phyloP scores from a whole-genome alignment of 352 stramenopile genomes.

The Phytophthora lateralis region DNA sequence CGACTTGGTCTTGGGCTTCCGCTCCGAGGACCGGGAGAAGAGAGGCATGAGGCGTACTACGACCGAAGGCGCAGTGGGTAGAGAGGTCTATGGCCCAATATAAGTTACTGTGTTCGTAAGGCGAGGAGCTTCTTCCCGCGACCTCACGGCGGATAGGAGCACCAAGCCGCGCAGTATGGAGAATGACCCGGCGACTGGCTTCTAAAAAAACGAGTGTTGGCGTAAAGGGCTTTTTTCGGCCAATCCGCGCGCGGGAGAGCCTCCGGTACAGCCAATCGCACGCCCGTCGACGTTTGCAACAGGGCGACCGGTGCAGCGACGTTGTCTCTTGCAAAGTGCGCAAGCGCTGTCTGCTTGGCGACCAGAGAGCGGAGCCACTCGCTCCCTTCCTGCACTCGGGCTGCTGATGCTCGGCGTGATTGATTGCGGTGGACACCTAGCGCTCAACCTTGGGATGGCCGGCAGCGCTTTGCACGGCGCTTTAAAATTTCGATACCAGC shows the following conservation, averaged over 20 bases:
- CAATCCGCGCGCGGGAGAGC: constrained; percentile 7
- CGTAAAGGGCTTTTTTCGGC: constrained; percentile 10
- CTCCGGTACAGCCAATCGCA: constrained; percentile 11
- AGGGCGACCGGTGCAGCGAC: constrained; percentile 14
- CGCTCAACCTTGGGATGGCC: background rate
- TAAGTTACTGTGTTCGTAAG: background rate
- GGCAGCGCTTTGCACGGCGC: constrained; percentile 4
- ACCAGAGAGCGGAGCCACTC: constrained; percentile 3
- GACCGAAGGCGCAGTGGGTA: constrained; percentile 10
- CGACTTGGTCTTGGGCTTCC: constrained; percentile 52
- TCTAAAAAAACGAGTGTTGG: constrained; percentile 33
- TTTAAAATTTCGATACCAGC: constrained; percentile 17
- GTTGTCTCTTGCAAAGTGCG: constrained; percentile 27
- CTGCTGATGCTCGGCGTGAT: background rate
- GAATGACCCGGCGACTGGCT: constrained; percentile 40
- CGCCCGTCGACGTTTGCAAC: constrained; percentile 4
- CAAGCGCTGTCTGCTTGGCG: constrained; percentile 21
- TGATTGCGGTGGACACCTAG: background rate
- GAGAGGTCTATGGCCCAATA: constrained; percentile 4
- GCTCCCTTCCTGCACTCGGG: constrained; percentile 2
- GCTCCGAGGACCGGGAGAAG: constrained; percentile 60
- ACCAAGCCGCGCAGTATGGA: constrained; percentile 28
- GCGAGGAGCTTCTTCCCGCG: background rate
- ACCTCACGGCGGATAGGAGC: constrained; percentile 5
- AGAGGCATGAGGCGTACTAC: constrained; percentile 57